A percentile compares a stretch with the other conserved stretches of the same genome.
Evolutionary conservation across 31 red algal species (phyloP).

Genomic region (Bonnemaisonia californica): DNA sequence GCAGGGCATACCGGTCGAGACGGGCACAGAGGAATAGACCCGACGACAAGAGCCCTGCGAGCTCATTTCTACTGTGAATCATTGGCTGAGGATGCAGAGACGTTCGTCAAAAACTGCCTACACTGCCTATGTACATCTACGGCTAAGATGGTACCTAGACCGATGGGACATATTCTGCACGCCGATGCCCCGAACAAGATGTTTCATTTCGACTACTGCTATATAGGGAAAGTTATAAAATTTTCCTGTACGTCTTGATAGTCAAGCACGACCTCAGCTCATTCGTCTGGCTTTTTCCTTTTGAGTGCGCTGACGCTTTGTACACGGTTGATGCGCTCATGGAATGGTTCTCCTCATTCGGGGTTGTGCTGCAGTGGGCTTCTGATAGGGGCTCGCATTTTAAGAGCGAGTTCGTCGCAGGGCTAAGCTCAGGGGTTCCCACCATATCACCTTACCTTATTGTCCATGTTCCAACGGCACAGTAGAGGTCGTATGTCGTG

Average conservation of each 20-base stretch:
- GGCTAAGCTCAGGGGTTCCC: not conserved
- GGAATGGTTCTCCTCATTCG: conserved; percentile 12
- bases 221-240: not conserved
- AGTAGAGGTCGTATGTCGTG: conserved; percentile 18
- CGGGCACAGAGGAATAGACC: conserved; percentile 1
- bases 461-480: conserved; percentile 23
- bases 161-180: conserved; percentile 14
- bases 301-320: not conserved
- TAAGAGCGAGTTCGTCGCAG: conserved; percentile 9
- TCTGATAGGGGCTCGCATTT: conserved; percentile 7
- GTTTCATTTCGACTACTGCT: conserved; percentile 26
- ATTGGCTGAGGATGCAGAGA: not conserved
- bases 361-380: not conserved
- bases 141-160: not conserved
- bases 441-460: conserved; percentile 16
- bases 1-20: conserved; percentile 15
- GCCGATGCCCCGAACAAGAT: not conserved
- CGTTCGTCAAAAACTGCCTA: conserved; percentile 3
- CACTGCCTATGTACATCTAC: not conserved
- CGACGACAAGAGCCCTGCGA: not conserved
- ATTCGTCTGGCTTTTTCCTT: not conserved
- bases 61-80: conserved; percentile 8
- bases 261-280: conserved; percentile 19
- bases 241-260: not conserved
- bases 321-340: conserved; percentile 1